These are phyloP conservation scores for Podospora australis DNA, from an alignment of 495 filamentous ascomycete genomes.

Conservation along the genomic window DNA sequence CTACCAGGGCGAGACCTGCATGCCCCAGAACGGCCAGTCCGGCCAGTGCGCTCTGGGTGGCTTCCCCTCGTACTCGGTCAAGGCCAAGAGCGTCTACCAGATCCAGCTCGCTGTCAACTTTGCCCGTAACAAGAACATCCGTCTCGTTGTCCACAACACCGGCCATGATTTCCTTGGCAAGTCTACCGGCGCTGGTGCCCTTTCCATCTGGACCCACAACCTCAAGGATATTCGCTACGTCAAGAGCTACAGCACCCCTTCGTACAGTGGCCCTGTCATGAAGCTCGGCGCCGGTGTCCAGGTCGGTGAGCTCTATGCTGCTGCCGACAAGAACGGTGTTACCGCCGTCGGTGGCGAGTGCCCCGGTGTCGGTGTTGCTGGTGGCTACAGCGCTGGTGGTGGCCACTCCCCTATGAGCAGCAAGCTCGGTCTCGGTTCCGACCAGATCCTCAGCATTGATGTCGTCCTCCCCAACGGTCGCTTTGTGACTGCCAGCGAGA, in stretches of 20 bases:
- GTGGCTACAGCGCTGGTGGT: constrained; percentile 38
- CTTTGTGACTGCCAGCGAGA: constrained; percentile 35
- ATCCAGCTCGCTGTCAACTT: constrained; percentile 55
- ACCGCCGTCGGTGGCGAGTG: constrained; percentile 47
- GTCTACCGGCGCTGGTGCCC: constrained; percentile 39
- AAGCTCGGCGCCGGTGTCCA: constrained; percentile 55
- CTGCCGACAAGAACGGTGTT: constrained; percentile 39
- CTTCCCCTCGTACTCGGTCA: constrained; percentile 54
- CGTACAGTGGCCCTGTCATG: constrained; percentile 45
- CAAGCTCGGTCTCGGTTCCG: constrained; percentile 40
- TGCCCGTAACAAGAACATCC: constrained; percentile 50
- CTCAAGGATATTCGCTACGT: constrained; percentile 25
- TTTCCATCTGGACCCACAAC: constrained; percentile 55
- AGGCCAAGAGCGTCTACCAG: constrained; percentile 47
- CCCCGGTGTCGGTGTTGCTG: constrained; percentile 28
- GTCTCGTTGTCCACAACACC: constrained; percentile 60
- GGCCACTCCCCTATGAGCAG: constrained; percentile 37
- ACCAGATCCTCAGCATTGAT: constrained; percentile 41
- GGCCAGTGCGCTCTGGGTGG: constrained; percentile 48
- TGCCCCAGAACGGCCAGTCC: constrained; percentile 26
- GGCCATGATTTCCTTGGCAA: constrained; percentile 61
- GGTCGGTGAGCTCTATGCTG: constrained; percentile 44
- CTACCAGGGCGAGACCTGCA: constrained; percentile 32
- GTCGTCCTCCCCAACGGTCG: constrained; percentile 41
- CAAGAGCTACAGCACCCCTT: constrained; percentile 10